These are phyloP conservation scores for Cladochytrium replicatum DNA, from an alignment of 192 early-diverging fungal genomes.

Conservation along the genomic window DNA sequence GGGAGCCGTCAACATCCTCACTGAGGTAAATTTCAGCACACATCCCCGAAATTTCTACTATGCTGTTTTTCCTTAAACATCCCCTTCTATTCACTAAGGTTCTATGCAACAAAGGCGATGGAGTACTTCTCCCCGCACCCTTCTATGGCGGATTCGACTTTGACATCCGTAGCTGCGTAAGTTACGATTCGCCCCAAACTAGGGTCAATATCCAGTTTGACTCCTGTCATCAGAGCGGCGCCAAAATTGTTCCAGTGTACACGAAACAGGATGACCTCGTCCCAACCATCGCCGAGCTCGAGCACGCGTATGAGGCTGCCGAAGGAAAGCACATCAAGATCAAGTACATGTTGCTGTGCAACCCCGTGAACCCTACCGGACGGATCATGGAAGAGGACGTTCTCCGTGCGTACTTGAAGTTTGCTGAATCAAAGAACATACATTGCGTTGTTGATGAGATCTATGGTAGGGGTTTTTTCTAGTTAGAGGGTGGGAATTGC, in stretches of 20 bases:
- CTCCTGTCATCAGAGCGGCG: slow-evolving; percentile 24
- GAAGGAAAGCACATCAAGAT: slow-evolving; percentile 30
- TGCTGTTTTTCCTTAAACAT: too few species aligned
- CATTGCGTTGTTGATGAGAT: slow-evolving; percentile 73
- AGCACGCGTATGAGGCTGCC: slow-evolving; percentile 37
- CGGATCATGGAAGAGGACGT: slow-evolving; percentile 32
- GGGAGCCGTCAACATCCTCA: slow-evolving; percentile 52
- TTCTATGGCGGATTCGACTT: slow-evolving; percentile 67
- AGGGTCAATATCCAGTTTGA: too few species aligned
- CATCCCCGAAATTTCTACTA: too few species aligned
- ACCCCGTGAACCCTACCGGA: slow-evolving; percentile 67
- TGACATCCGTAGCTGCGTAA: slow-evolving; percentile 47
- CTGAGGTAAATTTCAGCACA: too few species aligned
- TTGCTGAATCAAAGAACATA: slow-evolving; percentile 50
- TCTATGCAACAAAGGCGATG: slow-evolving; percentile 60
- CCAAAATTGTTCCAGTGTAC: slow-evolving; percentile 39
- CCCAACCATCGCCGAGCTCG: slow-evolving; percentile 28
- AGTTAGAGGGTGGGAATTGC: slow-evolving; percentile 14
- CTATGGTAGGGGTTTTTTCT: slow-evolving; percentile 61
- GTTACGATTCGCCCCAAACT: too few species aligned
- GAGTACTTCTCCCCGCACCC: slow-evolving; percentile 61
- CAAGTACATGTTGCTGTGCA: slow-evolving; percentile 54
- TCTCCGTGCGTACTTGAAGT: slow-evolving; percentile 43
- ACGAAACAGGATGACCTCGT: slow-evolving; percentile 25
- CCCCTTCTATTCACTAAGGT: too few species aligned